Percentiles rank a stretch among this genome's conserved stretches.
Conservation (phyloP, 2,329 filamentous ascomycete genomes). For the Fusarium setosum region DNA sequence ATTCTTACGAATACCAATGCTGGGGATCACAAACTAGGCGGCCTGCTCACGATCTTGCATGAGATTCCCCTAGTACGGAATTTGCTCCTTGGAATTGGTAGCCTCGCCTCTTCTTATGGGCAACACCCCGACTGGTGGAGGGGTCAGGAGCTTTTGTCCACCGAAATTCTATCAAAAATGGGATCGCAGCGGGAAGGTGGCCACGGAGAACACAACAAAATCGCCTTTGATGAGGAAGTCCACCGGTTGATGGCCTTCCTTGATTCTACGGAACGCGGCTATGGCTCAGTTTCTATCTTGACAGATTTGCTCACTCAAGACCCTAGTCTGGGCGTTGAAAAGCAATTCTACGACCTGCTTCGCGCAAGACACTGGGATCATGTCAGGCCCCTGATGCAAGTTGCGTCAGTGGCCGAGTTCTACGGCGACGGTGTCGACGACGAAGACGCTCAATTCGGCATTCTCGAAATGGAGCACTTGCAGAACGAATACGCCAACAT, state of each 20-base stretch:
- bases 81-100: constrained; percentile 59
- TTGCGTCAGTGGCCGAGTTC: constrained; percentile 45
- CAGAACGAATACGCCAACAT: constrained; percentile 51
- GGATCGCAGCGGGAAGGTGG: constrained; percentile 46
- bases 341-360: constrained; percentile 58
- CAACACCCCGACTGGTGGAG: constrained; percentile 71
- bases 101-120: constrained; percentile 61
- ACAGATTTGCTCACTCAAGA: constrained; percentile 49
- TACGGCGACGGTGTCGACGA: constrained; percentile 46
- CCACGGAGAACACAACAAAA: constrained; percentile 37
- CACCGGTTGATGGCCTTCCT: constrained; percentile 74
- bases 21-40: constrained; percentile 59
- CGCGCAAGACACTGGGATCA: constrained; percentile 42
- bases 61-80: constrained; percentile 70
- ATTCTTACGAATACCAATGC: constrained; percentile 48
- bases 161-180: constrained; percentile 50
- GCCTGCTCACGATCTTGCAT: constrained; percentile 68
- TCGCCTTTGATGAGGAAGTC: constrained; percentile 63
- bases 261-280: constrained; percentile 69
- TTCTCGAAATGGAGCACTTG: constrained; percentile 55
- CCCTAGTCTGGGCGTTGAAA: constrained; percentile 50
- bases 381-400: constrained; percentile 47
- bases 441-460: constrained; percentile 51
- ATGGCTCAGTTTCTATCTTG: constrained; percentile 65
- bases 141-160: constrained; percentile 61